Evolutionary conservation across 2,329 filamentous ascomycete genomes (phyloP).

Genomic region (Sporothrix pallida): DNA sequence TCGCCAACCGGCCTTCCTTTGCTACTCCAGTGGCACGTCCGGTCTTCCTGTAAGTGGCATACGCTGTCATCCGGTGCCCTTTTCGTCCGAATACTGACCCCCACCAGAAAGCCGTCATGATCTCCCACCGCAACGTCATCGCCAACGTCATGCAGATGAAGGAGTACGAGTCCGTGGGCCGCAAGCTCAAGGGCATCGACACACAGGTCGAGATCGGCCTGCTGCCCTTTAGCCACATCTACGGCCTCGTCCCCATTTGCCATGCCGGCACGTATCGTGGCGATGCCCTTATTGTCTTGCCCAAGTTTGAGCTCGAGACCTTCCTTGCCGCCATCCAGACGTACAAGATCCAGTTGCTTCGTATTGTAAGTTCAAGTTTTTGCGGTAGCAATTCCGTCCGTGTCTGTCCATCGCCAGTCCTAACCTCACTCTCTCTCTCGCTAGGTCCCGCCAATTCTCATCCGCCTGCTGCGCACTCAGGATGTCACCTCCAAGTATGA

Average conservation of each 20-base stretch:
- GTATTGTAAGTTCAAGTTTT: conserved; percentile 57
- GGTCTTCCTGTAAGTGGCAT: conserved; percentile 62
- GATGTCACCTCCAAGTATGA: conserved; percentile 69
- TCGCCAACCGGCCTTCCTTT: conserved; percentile 68
- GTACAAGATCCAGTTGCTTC: conserved; percentile 69
- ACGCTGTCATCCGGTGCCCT: neutral
- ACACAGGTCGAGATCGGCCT: conserved; percentile 62
- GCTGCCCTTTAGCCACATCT: conserved; percentile 79
- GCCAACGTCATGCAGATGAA: conserved; percentile 70
- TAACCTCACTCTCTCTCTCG: neutral
- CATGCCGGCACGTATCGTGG: conserved; percentile 71
- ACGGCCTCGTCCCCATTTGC: conserved; percentile 72
- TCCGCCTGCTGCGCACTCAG: conserved; percentile 72
- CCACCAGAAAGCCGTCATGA: conserved; percentile 75
- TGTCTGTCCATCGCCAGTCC: neutral
- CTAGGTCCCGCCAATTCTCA: conserved; percentile 80
- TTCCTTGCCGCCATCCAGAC: conserved; percentile 68
- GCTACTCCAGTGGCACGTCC: conserved; percentile 74
- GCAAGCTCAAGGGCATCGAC: conserved; percentile 42
- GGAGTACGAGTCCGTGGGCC: conserved; percentile 48
- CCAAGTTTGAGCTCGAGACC: conserved; percentile 71
- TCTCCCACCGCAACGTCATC: conserved; percentile 76
- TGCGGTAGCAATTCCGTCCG: neutral
- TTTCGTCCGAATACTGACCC: neutral
- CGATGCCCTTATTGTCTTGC: conserved; percentile 72